phyloP scores from a whole-genome alignment of 441 rosid genomes.

The Brassica balearica region DNA sequence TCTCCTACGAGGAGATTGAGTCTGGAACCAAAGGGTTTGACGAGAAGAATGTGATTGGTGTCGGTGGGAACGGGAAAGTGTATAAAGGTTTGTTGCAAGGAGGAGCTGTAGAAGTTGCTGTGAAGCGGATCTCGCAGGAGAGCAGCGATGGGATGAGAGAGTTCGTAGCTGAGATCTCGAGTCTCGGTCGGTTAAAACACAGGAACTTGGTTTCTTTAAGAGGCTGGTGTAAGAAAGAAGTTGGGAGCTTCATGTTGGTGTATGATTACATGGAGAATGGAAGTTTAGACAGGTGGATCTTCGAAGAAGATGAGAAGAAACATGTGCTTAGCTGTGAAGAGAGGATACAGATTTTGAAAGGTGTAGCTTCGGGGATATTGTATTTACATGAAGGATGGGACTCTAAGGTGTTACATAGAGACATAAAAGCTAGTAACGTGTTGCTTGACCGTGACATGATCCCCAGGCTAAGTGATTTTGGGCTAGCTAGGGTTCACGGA shows the following conservation, averaged over 20 bases:
- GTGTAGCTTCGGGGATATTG: conserved; percentile 68
- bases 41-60: conserved; percentile 70
- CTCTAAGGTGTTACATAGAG: conserved; percentile 69
- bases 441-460: conserved; percentile 77
- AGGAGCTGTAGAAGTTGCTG: conserved; percentile 62
- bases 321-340: conserved; percentile 51
- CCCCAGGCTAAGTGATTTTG: conserved; percentile 76
- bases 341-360: conserved; percentile 61
- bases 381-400: conserved; percentile 91
- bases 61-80: conserved; percentile 83
- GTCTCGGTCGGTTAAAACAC: conserved; percentile 76
- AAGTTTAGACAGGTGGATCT: conserved; percentile 64
- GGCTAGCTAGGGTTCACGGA: conserved; percentile 70
- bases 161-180: conserved; percentile 73
- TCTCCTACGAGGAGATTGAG: conserved; percentile 60
- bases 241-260: conserved; percentile 67
- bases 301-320: conserved; percentile 46
- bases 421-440: conserved; percentile 83
- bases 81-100: conserved; percentile 71
- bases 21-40: conserved; percentile 62
- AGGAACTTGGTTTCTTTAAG: conserved; percentile 66
- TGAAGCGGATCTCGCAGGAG: conserved; percentile 70
- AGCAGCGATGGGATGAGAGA: conserved; percentile 66
- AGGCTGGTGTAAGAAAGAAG: conserved; percentile 84
- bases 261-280: conserved; percentile 91